Base-by-base conservation (phyloP, 345 rosid genomes). In the Arabis hirsuta region DNA sequence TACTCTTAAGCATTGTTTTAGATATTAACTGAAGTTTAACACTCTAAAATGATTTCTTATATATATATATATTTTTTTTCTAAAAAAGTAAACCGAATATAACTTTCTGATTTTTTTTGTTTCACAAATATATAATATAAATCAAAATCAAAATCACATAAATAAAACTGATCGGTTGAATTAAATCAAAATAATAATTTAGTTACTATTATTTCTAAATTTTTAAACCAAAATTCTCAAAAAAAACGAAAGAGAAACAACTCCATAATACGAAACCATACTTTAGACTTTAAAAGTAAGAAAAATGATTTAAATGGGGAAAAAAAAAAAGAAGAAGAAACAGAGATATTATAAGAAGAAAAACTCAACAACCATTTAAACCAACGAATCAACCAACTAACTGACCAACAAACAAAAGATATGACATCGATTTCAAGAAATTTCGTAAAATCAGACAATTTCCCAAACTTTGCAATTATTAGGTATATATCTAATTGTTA, bases 401-500 rank as follows among this genome's bases (percentile, higher is more conserved):
- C 71, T 63, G 53, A 69, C 75, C 75, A 69, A 62, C 79, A 63
- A 76, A 76, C 76, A 69, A 62, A 76, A 47, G 54, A 69, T 62
- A 69, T 69, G 71, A 69, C 55, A 31, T 55, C 60, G 32, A 42
- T 41, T 69, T 55, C 6, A 55, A 63, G 66, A 46, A 76, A 62
- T 16, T 69, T 36, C 41, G 31, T 69, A 46, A 69, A 62, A 47
- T 62, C 71, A 62, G 75, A 69, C 71, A 76, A 32, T 62, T 62
- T 62, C 32, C 13, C 31, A 73, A 73, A 44, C n/a, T 55, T 27
- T 65, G 71, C 65, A 62, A 52, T 45, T 45, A 69, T 69, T 69
- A 13, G 16, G 65, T 50, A 66, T 67, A 12, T 60, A 67, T 60
- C 63, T 74, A 74, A 41, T 32, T 60, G 12, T 52, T 44, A 60